phyloP scores from a whole-genome alignment of 768 basidiomycete genomes.

The Tylopilus sp. region DNA sequence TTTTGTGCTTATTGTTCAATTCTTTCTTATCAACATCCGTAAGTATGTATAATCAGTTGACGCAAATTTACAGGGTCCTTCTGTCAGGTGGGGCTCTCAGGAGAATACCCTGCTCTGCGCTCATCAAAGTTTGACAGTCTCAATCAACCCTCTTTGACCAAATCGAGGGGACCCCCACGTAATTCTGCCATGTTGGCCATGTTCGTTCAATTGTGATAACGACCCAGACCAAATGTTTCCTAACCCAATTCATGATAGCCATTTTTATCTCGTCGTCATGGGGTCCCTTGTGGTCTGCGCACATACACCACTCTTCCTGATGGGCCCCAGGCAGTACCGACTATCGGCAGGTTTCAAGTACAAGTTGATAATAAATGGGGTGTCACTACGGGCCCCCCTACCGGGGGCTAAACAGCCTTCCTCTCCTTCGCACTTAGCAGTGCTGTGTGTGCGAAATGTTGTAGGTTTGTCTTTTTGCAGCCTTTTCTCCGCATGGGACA shows the following conservation, averaged over 20 bases:
- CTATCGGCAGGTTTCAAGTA: neutral
- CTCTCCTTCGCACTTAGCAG: neutral
- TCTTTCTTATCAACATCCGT: conserved; percentile 22
- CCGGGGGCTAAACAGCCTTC: neutral
- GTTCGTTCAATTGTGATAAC: conserved; percentile 14
- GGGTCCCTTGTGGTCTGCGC: conserved; percentile 4
- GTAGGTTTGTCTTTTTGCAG: conserved; percentile 8
- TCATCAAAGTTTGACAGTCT: conserved; percentile 26
- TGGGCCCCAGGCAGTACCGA: neutral
- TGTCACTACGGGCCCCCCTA: neutral
- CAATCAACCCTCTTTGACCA: conserved; percentile 19
- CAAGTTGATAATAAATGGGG: neutral
- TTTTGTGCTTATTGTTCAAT: conserved; percentile 16
- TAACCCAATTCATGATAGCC: neutral
- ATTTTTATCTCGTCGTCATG: conserved; percentile 20
- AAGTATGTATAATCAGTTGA: conserved; percentile 11
- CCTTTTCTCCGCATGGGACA: conserved; percentile 9
- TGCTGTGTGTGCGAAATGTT: conserved; percentile 7
- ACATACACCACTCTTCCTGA: neutral
- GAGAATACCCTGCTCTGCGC: conserved; percentile 6
- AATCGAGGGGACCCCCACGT: conserved; percentile 20
- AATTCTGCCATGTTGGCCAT: conserved; percentile 13
- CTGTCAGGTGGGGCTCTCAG: conserved; percentile 17
- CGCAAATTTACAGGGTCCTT: conserved; percentile 22
- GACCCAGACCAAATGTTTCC: conserved; percentile 2